These are phyloP conservation scores for Metschnikowia gruessii DNA, from an alignment of 805 yeast species.

Conservation along the genomic window DNA sequence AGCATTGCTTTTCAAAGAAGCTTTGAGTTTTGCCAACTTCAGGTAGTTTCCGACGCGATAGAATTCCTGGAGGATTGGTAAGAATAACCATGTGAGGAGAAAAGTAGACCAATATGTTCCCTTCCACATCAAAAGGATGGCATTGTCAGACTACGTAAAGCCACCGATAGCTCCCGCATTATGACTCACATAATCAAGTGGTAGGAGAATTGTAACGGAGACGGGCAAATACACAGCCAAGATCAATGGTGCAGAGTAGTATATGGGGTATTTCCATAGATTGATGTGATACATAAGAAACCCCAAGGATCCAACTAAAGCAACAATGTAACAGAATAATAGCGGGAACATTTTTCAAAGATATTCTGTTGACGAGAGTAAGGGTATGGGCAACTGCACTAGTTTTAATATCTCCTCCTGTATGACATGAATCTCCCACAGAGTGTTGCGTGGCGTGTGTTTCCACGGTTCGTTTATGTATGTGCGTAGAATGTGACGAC, in stretches of 20 bases:
- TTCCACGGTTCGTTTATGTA: no score
- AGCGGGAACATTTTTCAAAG: conserved; percentile 9
- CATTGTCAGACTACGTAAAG: conserved; percentile 29
- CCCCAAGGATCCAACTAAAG: conserved; percentile 27
- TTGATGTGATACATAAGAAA: conserved; percentile 39
- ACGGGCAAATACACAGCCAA: conserved; percentile 71
- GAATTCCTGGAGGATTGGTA: conserved; percentile 73
- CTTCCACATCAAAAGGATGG: conserved; percentile 60
- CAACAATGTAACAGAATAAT: conserved; percentile 26
- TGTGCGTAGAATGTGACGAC: no score
- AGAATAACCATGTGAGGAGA: conserved; percentile 68
- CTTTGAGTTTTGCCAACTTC: conserved; percentile 44
- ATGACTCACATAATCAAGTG: conserved; percentile 67
- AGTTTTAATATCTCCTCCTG: not conserved
- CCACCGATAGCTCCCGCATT: conserved; percentile 38
- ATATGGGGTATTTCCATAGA: conserved; percentile 34
- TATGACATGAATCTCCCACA: not conserved
- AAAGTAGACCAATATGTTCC: conserved; percentile 79
- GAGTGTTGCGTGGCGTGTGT: no score
- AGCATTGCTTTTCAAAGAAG: conserved; percentile 55
- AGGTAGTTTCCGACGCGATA: conserved; percentile 66
- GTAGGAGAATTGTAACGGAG: conserved; percentile 69
- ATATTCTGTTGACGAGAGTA: not conserved
- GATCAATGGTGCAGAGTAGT: conserved; percentile 46
- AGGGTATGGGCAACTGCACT: not conserved